Conservation (phyloP, 345 rosid species). For the Melaleuca quinquenervia region DNA sequence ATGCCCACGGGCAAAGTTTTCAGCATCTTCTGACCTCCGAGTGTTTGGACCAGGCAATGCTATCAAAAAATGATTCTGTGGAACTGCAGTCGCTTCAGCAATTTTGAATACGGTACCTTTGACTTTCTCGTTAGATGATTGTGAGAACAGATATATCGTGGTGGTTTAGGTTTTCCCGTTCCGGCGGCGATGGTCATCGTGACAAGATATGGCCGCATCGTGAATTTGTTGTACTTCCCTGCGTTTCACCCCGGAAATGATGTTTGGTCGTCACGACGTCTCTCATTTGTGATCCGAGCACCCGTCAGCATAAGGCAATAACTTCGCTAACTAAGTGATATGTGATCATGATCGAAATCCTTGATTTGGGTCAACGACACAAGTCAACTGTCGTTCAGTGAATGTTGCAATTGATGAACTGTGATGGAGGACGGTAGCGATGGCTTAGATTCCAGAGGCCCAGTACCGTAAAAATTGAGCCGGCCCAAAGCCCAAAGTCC, state of each 20-base stretch:
- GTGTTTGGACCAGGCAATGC: neutral
- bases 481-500: neutral
- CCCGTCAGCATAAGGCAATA: neutral
- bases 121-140: neutral
- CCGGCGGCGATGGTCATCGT: neutral
- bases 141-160: neutral
- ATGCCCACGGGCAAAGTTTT: neutral
- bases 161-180: neutral
- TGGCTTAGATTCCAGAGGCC: neutral
- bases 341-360: neutral
- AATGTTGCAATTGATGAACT: neutral
- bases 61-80: neutral
- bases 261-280: neutral
- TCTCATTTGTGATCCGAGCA: neutral
- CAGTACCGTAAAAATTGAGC: neutral
- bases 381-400: neutral
- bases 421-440: neutral
- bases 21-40: neutral
- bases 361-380: neutral
- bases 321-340: neutral
- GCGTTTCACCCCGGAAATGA: neutral
- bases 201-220: neutral
- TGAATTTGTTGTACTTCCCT: too few species aligned
- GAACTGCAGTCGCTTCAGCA: neutral
- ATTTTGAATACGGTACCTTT: neutral